A percentile compares a stretch with the other conserved stretches of the same genome.
Conservation (phyloP, 129 eudicot genomes). For the Rutidosis leptorrhynchoides region DNA sequence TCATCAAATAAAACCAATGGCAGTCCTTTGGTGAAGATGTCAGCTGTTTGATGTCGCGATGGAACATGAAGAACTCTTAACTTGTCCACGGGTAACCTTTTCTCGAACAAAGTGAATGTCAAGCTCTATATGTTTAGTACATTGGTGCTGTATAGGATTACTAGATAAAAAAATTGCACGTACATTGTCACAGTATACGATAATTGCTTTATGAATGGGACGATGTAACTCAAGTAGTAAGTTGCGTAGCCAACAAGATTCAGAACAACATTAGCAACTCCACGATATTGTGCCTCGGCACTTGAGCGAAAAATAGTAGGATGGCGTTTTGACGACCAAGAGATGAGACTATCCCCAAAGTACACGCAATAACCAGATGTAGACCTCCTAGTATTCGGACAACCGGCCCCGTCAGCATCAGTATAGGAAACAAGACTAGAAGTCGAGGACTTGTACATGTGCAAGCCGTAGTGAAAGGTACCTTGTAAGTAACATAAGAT, state of each 20-base stretch:
- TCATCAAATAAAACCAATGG: background rate
- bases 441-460: background rate
- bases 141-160: background rate
- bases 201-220: background rate
- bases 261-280: background rate
- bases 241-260: background rate
- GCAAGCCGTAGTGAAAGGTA: background rate
- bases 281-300: background rate
- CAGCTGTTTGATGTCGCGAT: background rate
- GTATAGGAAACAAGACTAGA: background rate
- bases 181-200: background rate
- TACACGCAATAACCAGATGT: background rate
- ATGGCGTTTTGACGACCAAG: background rate
- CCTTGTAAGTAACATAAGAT: background rate
- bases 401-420: too few species aligned
- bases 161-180: background rate
- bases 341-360: background rate
- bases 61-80: too few species aligned
- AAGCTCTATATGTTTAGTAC: background rate
- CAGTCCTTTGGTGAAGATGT: background rate
- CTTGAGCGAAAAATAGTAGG: background rate
- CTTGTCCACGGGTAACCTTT: background rate
- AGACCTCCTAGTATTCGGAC: background rate
- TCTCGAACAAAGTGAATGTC: background rate
- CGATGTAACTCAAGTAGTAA: too few species aligned